These are phyloP conservation scores for Lasiodiplodia citricola DNA, from an alignment of 2,329 filamentous ascomycete species.

Conservation along the genomic window DNA sequence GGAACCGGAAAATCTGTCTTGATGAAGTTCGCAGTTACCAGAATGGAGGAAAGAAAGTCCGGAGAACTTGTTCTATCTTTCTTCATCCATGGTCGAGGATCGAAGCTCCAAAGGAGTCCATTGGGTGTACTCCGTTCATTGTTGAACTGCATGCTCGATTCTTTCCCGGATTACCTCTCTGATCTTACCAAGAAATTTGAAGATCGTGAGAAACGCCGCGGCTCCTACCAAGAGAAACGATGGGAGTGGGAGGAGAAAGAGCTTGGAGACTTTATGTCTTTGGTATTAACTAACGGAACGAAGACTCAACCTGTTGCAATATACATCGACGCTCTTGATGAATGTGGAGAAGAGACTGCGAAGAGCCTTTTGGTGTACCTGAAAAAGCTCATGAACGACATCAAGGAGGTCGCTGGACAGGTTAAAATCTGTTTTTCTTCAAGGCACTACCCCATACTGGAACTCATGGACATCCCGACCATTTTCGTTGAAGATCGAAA, in stretches of 20 bases:
- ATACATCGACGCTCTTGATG: constrained; percentile 5
- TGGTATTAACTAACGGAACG: not conserved
- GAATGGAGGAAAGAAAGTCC: not conserved
- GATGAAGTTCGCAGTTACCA: not conserved
- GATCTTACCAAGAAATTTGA: not conserved
- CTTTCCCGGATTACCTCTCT: not conserved
- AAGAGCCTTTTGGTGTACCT: not conserved
- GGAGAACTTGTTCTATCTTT: not conserved
- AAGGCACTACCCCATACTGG: not conserved
- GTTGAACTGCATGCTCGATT: not conserved
- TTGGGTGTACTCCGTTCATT: not conserved
- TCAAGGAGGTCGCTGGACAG: too few relatives aligned
- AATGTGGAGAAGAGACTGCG: not conserved
- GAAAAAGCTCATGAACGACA: not conserved
- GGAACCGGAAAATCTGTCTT: constrained; percentile 1
- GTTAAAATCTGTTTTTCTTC: constrained; percentile 6
- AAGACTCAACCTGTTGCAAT: not conserved
- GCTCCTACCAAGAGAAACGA: not conserved
- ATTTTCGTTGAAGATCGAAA: not conserved
- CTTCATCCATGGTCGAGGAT: not conserved
- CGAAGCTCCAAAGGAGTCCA: not conserved
- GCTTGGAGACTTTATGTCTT: not conserved
- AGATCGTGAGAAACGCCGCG: not conserved
- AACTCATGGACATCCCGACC: not conserved
- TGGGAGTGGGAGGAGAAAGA: not conserved